Percentiles rank a stretch among this genome's conserved stretches.
phyloP scores from a whole-genome alignment of 805 yeast species.

The Candida oleophila region DNA sequence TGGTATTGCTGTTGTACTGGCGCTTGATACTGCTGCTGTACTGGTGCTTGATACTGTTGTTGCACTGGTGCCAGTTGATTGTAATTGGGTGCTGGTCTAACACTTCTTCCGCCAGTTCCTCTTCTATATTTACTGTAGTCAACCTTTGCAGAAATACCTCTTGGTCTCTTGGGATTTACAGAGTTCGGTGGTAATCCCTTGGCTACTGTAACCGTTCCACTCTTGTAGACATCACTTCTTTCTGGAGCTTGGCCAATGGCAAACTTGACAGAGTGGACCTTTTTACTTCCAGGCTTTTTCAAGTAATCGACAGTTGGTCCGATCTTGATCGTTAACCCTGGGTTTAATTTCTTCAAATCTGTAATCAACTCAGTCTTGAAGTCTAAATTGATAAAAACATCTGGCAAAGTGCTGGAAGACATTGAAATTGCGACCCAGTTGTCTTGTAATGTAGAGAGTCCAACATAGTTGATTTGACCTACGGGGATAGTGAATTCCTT shows the following conservation, averaged over 20 bases:
- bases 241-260: constrained; percentile 57
- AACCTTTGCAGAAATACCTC: constrained; percentile 42
- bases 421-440: constrained; percentile 84
- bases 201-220: constrained; percentile 79
- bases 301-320: constrained; percentile 76
- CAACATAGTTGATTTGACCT: constrained; percentile 56
- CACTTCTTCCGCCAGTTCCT: constrained; percentile 10
- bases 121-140: constrained; percentile 44
- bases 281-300: constrained; percentile 75
- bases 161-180: constrained; percentile 73
- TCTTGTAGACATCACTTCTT: constrained; percentile 76
- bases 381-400: constrained; percentile 72
- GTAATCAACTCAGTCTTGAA: constrained; percentile 90
- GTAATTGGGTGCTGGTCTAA: not conserved
- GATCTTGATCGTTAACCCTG: constrained; percentile 58
- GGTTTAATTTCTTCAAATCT: constrained; percentile 62
- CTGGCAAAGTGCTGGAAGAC: constrained; percentile 58
- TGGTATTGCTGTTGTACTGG: constrained; percentile 17
- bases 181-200: constrained; percentile 77
- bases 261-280: constrained; percentile 73
- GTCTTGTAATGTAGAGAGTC: constrained; percentile 77
- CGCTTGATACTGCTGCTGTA: constrained; percentile 18
- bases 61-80: constrained; percentile 8
- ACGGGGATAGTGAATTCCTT: constrained; percentile 67
- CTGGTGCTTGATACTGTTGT: constrained; percentile 21